phyloP scores from a whole-genome alignment of 2,329 filamentous ascomycete genomes.

The Bipolaris oryzae region DNA sequence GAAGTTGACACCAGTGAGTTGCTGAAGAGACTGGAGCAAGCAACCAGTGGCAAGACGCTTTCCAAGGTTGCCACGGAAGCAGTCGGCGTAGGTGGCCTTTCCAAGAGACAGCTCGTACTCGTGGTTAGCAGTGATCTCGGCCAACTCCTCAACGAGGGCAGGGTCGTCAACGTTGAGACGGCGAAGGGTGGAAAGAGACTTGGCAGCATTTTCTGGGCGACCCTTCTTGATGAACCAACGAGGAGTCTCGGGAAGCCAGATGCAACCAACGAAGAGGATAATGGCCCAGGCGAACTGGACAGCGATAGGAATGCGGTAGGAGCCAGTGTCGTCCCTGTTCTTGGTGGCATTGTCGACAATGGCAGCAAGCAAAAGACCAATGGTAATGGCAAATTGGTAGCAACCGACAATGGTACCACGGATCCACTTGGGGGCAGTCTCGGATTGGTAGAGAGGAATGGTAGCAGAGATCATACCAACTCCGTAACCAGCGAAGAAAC shows the following conservation, averaged over 20 bases:
- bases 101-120: slow-evolving; percentile 72
- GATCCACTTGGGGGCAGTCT: slow-evolving; percentile 76
- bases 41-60: slow-evolving; percentile 76
- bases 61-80: slow-evolving; percentile 53
- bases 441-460: slow-evolving; percentile 73
- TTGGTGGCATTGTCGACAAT: slow-evolving; percentile 69
- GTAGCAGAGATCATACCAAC: slow-evolving; percentile 50
- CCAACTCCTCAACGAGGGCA: slow-evolving; percentile 66
- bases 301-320: slow-evolving; percentile 78
- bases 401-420: slow-evolving; percentile 71
- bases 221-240: slow-evolving; percentile 71
- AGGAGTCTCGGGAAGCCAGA: slow-evolving; percentile 77
- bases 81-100: slow-evolving; percentile 52
- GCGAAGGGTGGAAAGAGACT: slow-evolving; percentile 66
- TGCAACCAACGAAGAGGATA: slow-evolving; percentile 64
- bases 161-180: slow-evolving; percentile 65
- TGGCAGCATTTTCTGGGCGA: slow-evolving; percentile 67
- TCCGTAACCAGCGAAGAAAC: slow-evolving; percentile 51
- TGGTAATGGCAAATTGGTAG: slow-evolving; percentile 75
- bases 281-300: slow-evolving; percentile 77
- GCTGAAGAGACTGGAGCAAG: slow-evolving; percentile 77
- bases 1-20: slow-evolving; percentile 63
- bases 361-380: slow-evolving; percentile 70
- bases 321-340: slow-evolving; percentile 62
- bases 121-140: slow-evolving; percentile 70